These are phyloP conservation scores for Cyberlindnera misumaiensis DNA, from an alignment of 805 yeast genomes.

Conservation along the genomic window DNA sequence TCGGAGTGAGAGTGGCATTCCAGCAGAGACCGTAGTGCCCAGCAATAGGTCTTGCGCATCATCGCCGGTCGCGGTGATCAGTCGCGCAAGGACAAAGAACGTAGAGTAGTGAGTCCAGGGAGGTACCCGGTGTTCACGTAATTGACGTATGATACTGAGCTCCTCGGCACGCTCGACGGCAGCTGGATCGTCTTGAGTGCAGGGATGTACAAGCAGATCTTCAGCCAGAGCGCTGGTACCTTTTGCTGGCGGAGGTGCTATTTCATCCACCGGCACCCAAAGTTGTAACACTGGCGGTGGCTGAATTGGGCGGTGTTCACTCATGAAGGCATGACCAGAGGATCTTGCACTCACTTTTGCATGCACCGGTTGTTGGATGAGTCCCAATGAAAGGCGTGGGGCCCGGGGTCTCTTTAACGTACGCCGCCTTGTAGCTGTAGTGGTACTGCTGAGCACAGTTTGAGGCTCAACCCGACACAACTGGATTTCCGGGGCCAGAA, in stretches of 20 bases:
- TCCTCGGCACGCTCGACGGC: constrained; percentile 17
- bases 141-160: constrained; percentile 11
- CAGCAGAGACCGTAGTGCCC: constrained; percentile 21
- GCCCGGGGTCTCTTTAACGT: constrained; percentile 13
- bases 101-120: constrained; percentile 24
- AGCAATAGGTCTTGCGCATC: constrained; percentile 15
- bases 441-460: constrained; percentile 6
- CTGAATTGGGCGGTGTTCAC: constrained; percentile 28
- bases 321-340: constrained; percentile 16
- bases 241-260: constrained; percentile 2
- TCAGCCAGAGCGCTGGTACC: constrained; percentile 7
- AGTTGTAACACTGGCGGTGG: constrained; percentile 28
- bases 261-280: constrained; percentile 11
- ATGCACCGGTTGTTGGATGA: constrained; percentile 26
- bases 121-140: constrained; percentile 16
- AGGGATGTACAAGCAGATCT: constrained; percentile 7
- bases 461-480: constrained; percentile 9
- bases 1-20: constrained; percentile 20
- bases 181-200: constrained; percentile 8
- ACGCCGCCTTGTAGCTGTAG: constrained; percentile 5
- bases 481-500: constrained; percentile 7
- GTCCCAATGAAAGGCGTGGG: constrained; percentile 13
- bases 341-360: constrained; percentile 25
- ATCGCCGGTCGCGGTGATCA: constrained; percentile 4
- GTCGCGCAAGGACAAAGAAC: constrained; percentile 19